Evolutionary conservation across 331 rosid genomes (phyloP), one percentile per base, ranked within the genome.

Genomic region (Malus hybrid): DNA sequence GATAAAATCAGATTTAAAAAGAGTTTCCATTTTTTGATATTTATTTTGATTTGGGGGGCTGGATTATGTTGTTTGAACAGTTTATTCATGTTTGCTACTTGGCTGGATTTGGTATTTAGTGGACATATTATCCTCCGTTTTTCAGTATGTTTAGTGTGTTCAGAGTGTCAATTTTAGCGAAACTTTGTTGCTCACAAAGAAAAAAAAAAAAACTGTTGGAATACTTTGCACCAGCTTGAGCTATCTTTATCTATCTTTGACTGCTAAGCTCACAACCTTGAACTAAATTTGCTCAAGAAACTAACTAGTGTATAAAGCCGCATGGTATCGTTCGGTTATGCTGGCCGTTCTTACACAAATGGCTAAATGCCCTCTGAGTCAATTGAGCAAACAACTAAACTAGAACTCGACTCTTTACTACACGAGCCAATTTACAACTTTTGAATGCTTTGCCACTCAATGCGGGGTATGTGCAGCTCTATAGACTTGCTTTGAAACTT

Each of bases 371-470:
- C 81, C 77, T 57, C 83, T 63, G 31, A 60, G n/a, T 71, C 70
- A 56, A 14, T 81, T 54, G 78, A 81, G 67, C 70, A 67, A 71
- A 76, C 78, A 76, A 46, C 66, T 81, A 12, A 15, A 72, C 67
- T 70, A 52, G 65, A 59, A 31, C 52, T 27, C 61, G 56, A 31
- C 28, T 56, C 29, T 42, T 57, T 20, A 29, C 59, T 67, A 20
- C 46, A 65, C 14, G 20, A 57, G 70, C 70, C 74, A 60, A 71
- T 69, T 57, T 72, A 70, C 65, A 76, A 44, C 14, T 63, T 70
- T 77, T 63, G 77, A 42, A 85, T 81, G 74, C 48, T 69, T 16
- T 73, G 64, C 73, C 71, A 32, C 79, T 48, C 52, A 54, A 77
- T 66, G 76, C 14, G 20, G 18, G 29, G 20, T 52, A 20, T 48